phyloP scores from a whole-genome alignment of 768 basidiomycete species.

The Lactarius pseudohatsudake region DNA sequence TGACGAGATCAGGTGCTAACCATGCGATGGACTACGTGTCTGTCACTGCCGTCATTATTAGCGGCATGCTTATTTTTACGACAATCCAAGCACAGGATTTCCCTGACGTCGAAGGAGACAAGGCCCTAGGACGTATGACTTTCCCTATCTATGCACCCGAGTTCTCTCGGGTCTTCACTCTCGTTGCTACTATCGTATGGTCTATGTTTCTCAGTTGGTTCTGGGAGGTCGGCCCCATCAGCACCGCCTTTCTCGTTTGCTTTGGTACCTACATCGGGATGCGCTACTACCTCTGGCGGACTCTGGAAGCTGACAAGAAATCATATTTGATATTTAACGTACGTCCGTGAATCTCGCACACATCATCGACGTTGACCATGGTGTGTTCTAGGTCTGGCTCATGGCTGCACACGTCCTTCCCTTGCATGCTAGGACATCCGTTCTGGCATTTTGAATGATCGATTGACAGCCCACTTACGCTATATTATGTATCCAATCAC shows the following conservation, averaged over 20 bases:
- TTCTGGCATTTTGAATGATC: constrained; percentile 28
- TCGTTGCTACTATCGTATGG: constrained; percentile 31
- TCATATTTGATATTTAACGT: constrained; percentile 33
- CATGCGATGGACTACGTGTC: constrained; percentile 28
- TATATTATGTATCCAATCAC: constrained; percentile 26
- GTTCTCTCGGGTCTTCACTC: constrained; percentile 29
- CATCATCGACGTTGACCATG: constrained; percentile 22
- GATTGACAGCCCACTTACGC: constrained; percentile 22
- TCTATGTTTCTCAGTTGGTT: constrained; percentile 29
- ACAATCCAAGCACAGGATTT: constrained; percentile 34
- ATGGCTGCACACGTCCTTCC: constrained; percentile 29
- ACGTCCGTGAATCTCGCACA: constrained; percentile 24
- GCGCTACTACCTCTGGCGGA: constrained; percentile 30
- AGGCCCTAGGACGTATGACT: constrained; percentile 29
- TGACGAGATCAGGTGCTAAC: constrained; percentile 23
- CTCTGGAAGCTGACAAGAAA: constrained; percentile 25
- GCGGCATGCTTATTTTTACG: constrained; percentile 31
- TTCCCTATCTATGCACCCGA: constrained; percentile 31
- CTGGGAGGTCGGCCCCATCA: constrained; percentile 30
- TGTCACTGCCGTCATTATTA: constrained; percentile 29
- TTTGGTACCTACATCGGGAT: constrained; percentile 30
- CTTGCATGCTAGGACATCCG: constrained; percentile 26
- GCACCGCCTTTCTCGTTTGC: constrained; percentile 21
- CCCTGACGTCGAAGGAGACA: constrained; percentile 32
- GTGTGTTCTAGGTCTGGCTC: constrained; percentile 25